These are phyloP conservation scores for Euphorbia tirucalli DNA, from an alignment of 345 rosid genomes.

Conservation along the genomic window DNA sequence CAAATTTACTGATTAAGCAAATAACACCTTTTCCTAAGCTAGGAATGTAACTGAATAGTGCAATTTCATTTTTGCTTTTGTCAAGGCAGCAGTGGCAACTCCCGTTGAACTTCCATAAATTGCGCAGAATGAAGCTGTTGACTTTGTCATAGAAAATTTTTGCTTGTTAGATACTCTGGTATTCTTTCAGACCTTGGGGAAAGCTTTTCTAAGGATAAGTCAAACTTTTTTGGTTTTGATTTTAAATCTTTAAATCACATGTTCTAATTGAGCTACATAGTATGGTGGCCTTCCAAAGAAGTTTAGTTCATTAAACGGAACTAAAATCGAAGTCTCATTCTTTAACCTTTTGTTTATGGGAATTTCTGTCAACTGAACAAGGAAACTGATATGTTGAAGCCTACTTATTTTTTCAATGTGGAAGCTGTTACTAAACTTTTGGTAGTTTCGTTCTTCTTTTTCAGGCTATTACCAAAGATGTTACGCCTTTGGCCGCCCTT, in stretches of 20 bases:
- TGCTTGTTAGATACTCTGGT: neutral
- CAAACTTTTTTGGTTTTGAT: neutral
- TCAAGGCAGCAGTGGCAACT: neutral
- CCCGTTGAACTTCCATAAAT: neutral
- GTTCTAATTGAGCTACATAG: neutral
- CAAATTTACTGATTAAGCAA: too few species aligned
- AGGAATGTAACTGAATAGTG: neutral
- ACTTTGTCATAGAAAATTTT: neutral
- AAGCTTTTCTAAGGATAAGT: too few species aligned
- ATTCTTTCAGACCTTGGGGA: neutral
- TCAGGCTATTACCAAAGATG: constrained; percentile 44
- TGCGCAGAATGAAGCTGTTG: neutral
- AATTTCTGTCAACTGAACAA: neutral
- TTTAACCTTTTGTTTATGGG: neutral
- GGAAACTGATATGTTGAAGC: constrained; percentile 1
- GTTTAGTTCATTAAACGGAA: neutral
- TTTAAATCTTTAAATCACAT: too few species aligned
- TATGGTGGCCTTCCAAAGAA: neutral
- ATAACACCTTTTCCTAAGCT: neutral
- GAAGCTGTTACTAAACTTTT: constrained; percentile 9
- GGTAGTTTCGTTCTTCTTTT: constrained; percentile 10
- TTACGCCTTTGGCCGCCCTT: constrained; percentile 40
- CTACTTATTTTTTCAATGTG: neutral
- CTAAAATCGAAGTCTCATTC: neutral
- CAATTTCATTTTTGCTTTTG: neutral